Evolutionary conservation across 306 rosid genomes (phyloP), one percentile per base, ranked within the genome.

Genomic region (Castanea mollissima): DNA sequence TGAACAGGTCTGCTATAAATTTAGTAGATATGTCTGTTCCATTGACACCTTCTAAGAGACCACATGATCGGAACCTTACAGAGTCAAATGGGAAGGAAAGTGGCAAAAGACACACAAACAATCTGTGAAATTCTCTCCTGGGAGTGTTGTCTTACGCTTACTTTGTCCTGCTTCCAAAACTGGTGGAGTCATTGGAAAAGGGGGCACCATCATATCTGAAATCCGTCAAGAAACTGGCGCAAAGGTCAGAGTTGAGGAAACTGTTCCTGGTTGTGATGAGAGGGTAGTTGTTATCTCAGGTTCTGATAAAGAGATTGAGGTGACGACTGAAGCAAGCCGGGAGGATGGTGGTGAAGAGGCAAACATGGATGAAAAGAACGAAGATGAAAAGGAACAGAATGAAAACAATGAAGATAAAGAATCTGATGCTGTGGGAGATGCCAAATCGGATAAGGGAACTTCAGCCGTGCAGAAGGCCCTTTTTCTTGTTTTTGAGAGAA

Each of bases 11-110:
- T 59, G 73, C 20, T 32, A 72, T 55, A 29, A 78, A 69, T 77
- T 73, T 62, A 19, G 21, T 23, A 76, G 85, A 79, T 79, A 88
- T 88, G 93, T 80, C 82, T 77, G 87, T 84, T 87, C 44, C 86
- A 84, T 80, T 88, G 90, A 79, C 93, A 12, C 91, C 96, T 20
- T 86, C 91, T 6, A 96, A 96, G 94, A 91, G 98, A 69, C 78
- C 87, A 2, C 91, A 79, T 70, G 93, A 89, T 55, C 79, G 79
- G 55, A 81, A 57, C 83, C 56, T 13, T 62, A 13, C 31, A 6
- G 91, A 89, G 70, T 34, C 80, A 1, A 84, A 85, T 82, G 92
- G 91, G 77, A 86, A 82, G 91, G 90, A 79, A 96, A 93, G 86
- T 56, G 86, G 77, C 93, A 83, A 2, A 94, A 94, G 73, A 79